Conservation (phyloP, 139 green algal species). For the Gonium pectorale region DNA sequence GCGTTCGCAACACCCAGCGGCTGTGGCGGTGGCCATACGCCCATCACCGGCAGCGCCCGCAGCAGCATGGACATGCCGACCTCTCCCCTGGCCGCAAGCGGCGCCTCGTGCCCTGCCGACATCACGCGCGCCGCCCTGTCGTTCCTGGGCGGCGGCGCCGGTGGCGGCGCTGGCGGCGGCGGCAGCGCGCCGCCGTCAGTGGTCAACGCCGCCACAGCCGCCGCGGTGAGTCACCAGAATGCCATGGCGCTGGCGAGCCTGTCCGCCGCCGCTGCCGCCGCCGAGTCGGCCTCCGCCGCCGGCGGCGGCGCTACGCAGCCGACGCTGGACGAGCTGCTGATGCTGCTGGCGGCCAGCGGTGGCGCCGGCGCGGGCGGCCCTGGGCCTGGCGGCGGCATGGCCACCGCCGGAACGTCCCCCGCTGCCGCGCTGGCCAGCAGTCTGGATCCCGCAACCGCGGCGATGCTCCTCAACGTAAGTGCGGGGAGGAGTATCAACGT, state of each 20-base stretch:
- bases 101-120: background rate
- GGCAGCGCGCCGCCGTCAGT: background rate
- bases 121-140: background rate
- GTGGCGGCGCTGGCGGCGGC: background rate
- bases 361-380: background rate
- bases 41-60: constrained; percentile 1
- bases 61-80: constrained; percentile 3
- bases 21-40: constrained; percentile 5
- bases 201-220: background rate
- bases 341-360: constrained; percentile 16
- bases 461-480: constrained; percentile 9
- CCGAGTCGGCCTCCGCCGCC: background rate
- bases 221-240: constrained; percentile 13
- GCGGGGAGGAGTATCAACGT: no score
- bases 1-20: background rate
- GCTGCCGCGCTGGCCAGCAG: constrained; percentile 17
- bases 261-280: background rate
- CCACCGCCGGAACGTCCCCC: background rate
- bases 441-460: constrained; percentile 5
- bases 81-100: background rate
- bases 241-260: constrained; percentile 19
- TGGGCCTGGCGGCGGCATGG: background rate
- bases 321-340: constrained; percentile 17
- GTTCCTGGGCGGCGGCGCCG: background rate
- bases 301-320: background rate